phyloP scores from a whole-genome alignment of 176 grass and related monocot species.

The Elaeis guineensis region DNA sequence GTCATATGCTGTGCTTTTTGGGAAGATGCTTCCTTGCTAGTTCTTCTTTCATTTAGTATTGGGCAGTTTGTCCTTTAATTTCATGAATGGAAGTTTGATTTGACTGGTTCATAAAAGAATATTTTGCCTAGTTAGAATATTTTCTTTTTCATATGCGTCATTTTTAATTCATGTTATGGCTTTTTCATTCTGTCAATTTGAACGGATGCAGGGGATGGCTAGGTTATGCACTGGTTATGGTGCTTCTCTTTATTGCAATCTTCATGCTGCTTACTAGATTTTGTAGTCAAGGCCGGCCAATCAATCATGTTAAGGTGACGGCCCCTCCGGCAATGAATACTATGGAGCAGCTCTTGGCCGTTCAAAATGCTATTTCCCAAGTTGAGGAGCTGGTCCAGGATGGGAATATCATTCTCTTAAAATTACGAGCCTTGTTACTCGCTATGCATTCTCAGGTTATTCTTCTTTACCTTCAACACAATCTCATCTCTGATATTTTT shows the following conservation, averaged over 20 bases:
- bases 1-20: too few relatives aligned
- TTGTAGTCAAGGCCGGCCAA: constrained; percentile 57
- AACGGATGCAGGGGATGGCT: constrained; percentile 71
- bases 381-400: constrained; percentile 86
- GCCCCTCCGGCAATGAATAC: constrained; percentile 81
- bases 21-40: too few relatives aligned
- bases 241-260: constrained; percentile 60
- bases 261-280: constrained; percentile 90
- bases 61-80: too few relatives aligned
- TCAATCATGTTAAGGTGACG: constrained; percentile 65
- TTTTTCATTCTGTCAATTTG: neutral
- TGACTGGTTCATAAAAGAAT: too few relatives aligned
- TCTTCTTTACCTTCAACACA: constrained; percentile 6
- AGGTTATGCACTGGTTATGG: constrained; percentile 42
- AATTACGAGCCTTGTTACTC: constrained; percentile 68
- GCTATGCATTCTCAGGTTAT: constrained; percentile 83
- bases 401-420: constrained; percentile 87
- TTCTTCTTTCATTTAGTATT: too few relatives aligned
- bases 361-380: constrained; percentile 95
- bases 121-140: too few relatives aligned
- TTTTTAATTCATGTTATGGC: too few relatives aligned
- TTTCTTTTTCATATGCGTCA: too few relatives aligned
- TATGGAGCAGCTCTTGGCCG: constrained; percentile 93
- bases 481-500: too few relatives aligned
- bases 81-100: too few relatives aligned